Evolutionary conservation across 805 yeast species (phyloP).

Genomic region (Ogataea pignaliae): DNA sequence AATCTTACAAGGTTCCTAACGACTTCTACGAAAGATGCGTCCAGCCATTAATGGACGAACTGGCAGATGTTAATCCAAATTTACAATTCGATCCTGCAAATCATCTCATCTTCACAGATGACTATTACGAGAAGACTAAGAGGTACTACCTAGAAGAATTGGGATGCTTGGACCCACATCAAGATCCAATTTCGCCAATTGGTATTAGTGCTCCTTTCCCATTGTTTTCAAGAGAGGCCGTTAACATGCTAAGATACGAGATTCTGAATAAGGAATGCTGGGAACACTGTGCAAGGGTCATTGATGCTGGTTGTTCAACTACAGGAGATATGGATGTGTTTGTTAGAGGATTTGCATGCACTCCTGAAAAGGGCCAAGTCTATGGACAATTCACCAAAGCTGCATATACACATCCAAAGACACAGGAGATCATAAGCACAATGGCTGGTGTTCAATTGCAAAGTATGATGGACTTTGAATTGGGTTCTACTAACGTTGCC

Average conservation of each 20-base stretch:
- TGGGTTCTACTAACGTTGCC: not conserved
- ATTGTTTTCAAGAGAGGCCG: constrained; percentile 47
- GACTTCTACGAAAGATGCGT: not conserved
- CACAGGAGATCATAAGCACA: not conserved
- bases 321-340: constrained; percentile 37
- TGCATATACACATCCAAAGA: constrained; percentile 1
- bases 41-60: constrained; percentile 1
- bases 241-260: constrained; percentile 45
- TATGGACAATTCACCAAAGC: not conserved
- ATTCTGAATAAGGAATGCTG: constrained; percentile 36
- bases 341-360: constrained; percentile 23
- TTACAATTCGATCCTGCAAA: constrained; percentile 26
- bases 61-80: not conserved
- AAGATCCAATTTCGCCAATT: constrained; percentile 40
- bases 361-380: not conserved
- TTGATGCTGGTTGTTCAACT: constrained; percentile 29
- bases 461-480: not conserved
- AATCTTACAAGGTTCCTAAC: not conserved
- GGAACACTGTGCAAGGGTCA: constrained; percentile 33
- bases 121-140: constrained; percentile 28
- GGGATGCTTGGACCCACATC: constrained; percentile 22
- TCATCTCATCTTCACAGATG: constrained; percentile 30
- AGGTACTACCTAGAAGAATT: constrained; percentile 39
- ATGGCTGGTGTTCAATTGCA: not conserved
- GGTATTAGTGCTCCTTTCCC: constrained; percentile 54